Percentiles rank a stretch among this genome's conserved stretches.
Evolutionary conservation across 1,139 yeast genomes (phyloP).

Genomic region (Yamadazyma trypodendri): DNA sequence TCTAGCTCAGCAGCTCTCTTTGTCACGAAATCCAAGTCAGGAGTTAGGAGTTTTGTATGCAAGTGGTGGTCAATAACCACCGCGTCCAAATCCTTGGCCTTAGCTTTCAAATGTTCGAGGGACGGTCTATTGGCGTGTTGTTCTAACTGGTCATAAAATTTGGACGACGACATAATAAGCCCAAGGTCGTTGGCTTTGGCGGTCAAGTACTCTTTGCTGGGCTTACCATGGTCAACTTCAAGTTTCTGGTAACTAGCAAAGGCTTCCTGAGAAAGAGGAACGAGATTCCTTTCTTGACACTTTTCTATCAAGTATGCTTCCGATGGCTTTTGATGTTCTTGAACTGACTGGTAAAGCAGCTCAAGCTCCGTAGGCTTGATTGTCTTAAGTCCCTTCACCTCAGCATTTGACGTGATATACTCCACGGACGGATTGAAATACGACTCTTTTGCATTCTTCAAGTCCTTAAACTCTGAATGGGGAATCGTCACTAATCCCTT

Average conservation of each 20-base stretch:
- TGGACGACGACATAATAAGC: conserved; percentile 28
- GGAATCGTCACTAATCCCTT: conserved; percentile 39
- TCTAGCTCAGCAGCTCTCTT: conserved; percentile 9
- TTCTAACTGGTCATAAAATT: conserved; percentile 29
- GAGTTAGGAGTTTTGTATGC: conserved; percentile 17
- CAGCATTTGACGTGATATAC: conserved; percentile 19
- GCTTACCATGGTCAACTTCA: conserved; percentile 30
- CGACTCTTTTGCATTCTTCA: conserved; percentile 14
- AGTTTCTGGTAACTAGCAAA: conserved; percentile 21
- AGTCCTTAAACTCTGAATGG: conserved; percentile 18
- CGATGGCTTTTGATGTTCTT: conserved; percentile 24
- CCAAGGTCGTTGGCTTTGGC: conserved; percentile 34
- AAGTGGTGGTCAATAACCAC: conserved; percentile 19
- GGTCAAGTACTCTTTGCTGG: conserved; percentile 23
- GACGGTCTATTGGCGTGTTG: conserved; percentile 22
- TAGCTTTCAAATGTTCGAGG: conserved; percentile 25
- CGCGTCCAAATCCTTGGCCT: conserved; percentile 24
- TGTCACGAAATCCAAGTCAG: conserved; percentile 20
- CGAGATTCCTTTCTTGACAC: conserved; percentile 24
- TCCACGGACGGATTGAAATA: conserved; percentile 20
- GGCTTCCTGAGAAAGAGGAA: conserved; percentile 25
- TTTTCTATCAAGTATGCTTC: conserved; percentile 26
- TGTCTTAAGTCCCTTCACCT: conserved; percentile 1
- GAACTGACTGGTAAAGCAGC: conserved; percentile 1
- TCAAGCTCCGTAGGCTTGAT: conserved; percentile 6